phyloP scores from a whole-genome alignment of 306 rosid genomes.

The Fragaria ananassa region DNA sequence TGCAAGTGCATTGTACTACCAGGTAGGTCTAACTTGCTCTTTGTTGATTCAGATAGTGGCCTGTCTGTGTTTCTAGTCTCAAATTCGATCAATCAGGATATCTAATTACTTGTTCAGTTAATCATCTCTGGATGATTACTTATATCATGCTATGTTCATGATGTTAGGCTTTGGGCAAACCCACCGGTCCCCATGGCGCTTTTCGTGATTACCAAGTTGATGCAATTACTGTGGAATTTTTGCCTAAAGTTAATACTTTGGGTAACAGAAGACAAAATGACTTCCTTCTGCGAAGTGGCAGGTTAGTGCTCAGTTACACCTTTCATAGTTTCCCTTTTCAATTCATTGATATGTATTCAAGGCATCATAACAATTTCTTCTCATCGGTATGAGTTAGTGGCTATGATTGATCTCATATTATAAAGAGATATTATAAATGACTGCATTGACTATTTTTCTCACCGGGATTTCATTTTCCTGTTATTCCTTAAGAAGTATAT shows the following conservation, averaged over 20 bases:
- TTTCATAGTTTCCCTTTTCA: too few relatives aligned
- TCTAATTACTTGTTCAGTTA: neutral
- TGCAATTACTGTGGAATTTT: constrained; percentile 84
- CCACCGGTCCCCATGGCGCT: constrained; percentile 94
- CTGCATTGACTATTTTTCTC: neutral
- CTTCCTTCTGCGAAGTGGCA: constrained; percentile 71
- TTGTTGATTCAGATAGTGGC: neutral
- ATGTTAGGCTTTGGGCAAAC: constrained; percentile 82
- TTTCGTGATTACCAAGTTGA: constrained; percentile 97
- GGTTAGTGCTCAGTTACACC: constrained; percentile 43
- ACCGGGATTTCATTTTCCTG: neutral
- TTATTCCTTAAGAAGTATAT: neutral
- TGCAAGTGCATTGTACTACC: constrained; percentile 85
- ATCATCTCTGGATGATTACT: neutral
- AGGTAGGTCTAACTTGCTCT: constrained; percentile 44
- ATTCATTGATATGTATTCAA: neutral
- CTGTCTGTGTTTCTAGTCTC: neutral
- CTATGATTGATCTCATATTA: neutral
- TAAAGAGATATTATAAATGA: neutral
- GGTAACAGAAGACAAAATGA: constrained; percentile 54
- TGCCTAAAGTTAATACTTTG: constrained; percentile 48
- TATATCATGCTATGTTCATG: constrained; percentile 21
- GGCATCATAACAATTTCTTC: neutral
- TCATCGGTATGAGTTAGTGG: neutral
- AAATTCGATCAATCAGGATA: neutral